A percentile compares a stretch with the other conserved stretches of the same genome.
phyloP scores from a whole-genome alignment of 306 rosid genomes.

The Gleditsia sinensis region DNA sequence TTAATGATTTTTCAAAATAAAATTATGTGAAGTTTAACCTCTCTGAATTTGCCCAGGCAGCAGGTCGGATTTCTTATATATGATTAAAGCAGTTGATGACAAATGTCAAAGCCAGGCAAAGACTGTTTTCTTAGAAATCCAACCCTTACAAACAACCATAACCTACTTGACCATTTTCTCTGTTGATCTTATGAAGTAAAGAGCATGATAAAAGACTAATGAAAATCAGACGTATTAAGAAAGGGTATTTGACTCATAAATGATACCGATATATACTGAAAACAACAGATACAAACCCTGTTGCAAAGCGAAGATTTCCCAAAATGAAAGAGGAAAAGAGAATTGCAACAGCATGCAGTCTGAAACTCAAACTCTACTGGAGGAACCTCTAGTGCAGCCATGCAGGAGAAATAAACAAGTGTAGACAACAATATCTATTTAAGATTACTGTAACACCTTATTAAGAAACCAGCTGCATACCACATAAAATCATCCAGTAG shows the following conservation, averaged over 20 bases:
- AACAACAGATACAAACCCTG: conserved; percentile 1
- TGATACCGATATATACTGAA: not conserved
- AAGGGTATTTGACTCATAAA: not conserved
- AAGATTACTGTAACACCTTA: not conserved
- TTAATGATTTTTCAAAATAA: not conserved
- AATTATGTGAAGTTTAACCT: conserved; percentile 6
- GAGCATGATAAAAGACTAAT: conserved; percentile 1
- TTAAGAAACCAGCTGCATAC: not conserved
- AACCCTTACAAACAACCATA: not conserved
- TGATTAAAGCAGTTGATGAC: not conserved
- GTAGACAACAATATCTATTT: not conserved
- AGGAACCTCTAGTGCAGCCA: not conserved
- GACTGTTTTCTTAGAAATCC: not conserved
- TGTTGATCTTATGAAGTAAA: not conserved
- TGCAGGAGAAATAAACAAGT: not conserved
- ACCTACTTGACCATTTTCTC: not conserved
- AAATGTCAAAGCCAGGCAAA: not conserved
- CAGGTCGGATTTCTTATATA: not conserved
- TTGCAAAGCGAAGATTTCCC: conserved; percentile 3
- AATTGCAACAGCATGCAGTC: not conserved
- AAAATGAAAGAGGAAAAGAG: not conserved
- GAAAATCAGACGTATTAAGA: not conserved
- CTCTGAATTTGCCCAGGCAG: not conserved
- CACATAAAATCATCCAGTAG: conserved; percentile 16
- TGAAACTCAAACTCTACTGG: not conserved